These are phyloP conservation scores for Colletotrichum sp. DNA, from an alignment of 2,329 filamentous ascomycete genomes.

Conservation along the genomic window DNA sequence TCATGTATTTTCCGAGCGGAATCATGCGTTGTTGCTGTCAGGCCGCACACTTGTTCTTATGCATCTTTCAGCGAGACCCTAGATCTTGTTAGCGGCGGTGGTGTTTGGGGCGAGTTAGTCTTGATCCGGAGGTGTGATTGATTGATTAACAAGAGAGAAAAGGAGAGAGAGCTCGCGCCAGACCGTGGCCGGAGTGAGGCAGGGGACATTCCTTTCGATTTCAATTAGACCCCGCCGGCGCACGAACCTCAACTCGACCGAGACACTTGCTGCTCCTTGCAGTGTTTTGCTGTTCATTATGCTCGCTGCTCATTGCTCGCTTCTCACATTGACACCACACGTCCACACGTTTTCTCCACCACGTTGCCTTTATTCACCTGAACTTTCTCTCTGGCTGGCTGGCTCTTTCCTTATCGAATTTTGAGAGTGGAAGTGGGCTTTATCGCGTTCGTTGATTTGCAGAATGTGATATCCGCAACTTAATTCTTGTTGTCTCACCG, in stretches of 20 bases:
- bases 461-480: neutral
- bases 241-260: neutral
- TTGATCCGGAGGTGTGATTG: conserved; percentile 3
- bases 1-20: neutral
- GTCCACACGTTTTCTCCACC: neutral
- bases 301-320: neutral
- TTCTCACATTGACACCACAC: neutral
- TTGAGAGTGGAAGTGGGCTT: neutral
- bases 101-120: neutral
- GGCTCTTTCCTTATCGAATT: neutral
- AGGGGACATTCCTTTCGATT: neutral
- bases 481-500: neutral
- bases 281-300: neutral
- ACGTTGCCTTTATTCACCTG: neutral
- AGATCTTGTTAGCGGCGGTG: neutral
- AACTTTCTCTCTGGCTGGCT: neutral
- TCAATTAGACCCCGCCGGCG: conserved; percentile 1
- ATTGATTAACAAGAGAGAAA: neutral
- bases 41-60: neutral
- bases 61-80: neutral
- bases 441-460: neutral
- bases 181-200: neutral
- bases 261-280: neutral
- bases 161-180: conserved; percentile 2
- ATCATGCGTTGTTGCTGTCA: neutral